Conservation (phyloP, 352 stramenopile genomes). For the Globisporangium cystogenes region DNA sequence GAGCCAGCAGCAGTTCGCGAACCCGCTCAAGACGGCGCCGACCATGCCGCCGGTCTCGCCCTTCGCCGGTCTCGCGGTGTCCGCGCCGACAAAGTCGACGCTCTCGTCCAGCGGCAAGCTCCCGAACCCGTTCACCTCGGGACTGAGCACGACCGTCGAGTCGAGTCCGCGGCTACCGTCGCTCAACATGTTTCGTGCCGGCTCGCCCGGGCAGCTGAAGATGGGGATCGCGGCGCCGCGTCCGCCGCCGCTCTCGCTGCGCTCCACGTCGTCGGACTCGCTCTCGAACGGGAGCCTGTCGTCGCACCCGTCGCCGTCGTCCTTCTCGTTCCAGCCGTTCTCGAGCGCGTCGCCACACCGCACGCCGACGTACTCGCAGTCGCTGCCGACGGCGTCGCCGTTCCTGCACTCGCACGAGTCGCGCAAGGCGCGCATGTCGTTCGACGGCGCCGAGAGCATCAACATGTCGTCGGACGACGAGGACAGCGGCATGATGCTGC, state of each 20-base stretch:
- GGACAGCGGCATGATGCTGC: slow-evolving; percentile 58
- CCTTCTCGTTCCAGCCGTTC: slow-evolving; percentile 40
- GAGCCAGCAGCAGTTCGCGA: slow-evolving; percentile 21
- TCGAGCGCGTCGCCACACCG: slow-evolving; percentile 21
- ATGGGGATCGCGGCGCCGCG: slow-evolving; percentile 49
- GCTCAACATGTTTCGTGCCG: slow-evolving; percentile 60
- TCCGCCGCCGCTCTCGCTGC: slow-evolving; percentile 51
- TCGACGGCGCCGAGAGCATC: slow-evolving; percentile 50
- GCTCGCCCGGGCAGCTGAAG: slow-evolving; percentile 58
- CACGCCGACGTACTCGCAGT: slow-evolving; percentile 58
- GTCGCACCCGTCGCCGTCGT: slow-evolving; percentile 17
- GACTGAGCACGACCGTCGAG: slow-evolving; percentile 39
- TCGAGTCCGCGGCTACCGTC: slow-evolving; percentile 61
- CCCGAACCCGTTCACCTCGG: slow-evolving; percentile 48
- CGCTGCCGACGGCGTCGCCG: slow-evolving; percentile 57
- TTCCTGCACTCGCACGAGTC: slow-evolving; percentile 45
- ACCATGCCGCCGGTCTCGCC: slow-evolving; percentile 59
- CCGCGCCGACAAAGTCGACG: slow-evolving; percentile 46
- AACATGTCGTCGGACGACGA: slow-evolving; percentile 68
- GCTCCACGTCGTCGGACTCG: slow-evolving; percentile 47
- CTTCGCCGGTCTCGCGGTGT: slow-evolving; percentile 67
- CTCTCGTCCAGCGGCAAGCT: slow-evolving; percentile 20
- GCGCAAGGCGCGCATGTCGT: slow-evolving; percentile 45
- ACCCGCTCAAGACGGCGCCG: slow-evolving; percentile 36
- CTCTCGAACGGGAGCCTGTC: slow-evolving; percentile 33